phyloP scores from a whole-genome alignment of 2,329 filamentous ascomycete species.

The Colletotrichum limetticola region DNA sequence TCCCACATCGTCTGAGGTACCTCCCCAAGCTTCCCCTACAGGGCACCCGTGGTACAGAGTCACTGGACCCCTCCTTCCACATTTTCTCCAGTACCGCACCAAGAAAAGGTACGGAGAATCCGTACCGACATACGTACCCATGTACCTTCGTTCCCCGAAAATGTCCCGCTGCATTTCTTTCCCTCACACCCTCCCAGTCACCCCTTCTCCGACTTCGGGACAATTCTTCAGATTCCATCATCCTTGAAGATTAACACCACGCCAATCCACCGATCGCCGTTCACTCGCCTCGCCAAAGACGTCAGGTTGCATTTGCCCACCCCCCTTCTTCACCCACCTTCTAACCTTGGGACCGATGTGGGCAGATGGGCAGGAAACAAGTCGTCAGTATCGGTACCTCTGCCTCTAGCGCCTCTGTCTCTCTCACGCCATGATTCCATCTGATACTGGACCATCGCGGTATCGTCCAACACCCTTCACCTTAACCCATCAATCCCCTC shows the following conservation, averaged over 20 bases:
- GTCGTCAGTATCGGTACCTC: slow-evolving; percentile 5
- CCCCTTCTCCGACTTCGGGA: background rate
- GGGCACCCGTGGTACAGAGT: too few relatives aligned
- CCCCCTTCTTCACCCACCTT: slow-evolving; percentile 7
- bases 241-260: slow-evolving; percentile 4
- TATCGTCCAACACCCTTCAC: too few relatives aligned
- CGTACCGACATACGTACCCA: too few relatives aligned
- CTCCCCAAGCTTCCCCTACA: background rate
- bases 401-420: background rate
- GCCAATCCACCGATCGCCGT: slow-evolving; percentile 10
- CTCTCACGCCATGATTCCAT: slow-evolving; percentile 9
- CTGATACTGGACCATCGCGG: background rate
- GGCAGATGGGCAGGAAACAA: background rate
- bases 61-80: slow-evolving; percentile 2
- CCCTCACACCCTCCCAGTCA: background rate
- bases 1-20: background rate
- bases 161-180: background rate
- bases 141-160: background rate
- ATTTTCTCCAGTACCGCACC: slow-evolving; percentile 9
- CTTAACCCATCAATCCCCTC: background rate
- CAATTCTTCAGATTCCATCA: background rate
- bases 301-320: slow-evolving; percentile 26
- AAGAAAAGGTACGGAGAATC: too few relatives aligned
- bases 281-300: slow-evolving; percentile 15
- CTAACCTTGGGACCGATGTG: background rate